Conservation (phyloP, 257 asterid species). For the Solanum virginianum region DNA sequence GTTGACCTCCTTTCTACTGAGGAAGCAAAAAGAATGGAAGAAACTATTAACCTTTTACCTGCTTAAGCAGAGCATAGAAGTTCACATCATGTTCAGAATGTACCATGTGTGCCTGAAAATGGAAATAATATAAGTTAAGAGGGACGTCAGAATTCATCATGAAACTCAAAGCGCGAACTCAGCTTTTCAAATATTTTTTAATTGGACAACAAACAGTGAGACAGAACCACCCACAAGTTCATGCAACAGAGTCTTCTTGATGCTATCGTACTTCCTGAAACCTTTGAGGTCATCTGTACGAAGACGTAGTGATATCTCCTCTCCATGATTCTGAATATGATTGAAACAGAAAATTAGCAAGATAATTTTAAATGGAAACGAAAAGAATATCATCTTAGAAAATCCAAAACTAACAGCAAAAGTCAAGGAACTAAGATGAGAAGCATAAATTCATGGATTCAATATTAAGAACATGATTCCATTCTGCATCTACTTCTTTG, state of each 20-base stretch:
- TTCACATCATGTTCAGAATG: slow-evolving; percentile 71
- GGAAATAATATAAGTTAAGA: background rate
- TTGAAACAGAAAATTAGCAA: slow-evolving; percentile 1
- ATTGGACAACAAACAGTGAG: background rate
- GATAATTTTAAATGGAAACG: slow-evolving; percentile 4
- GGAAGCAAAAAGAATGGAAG: background rate
- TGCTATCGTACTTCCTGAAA: slow-evolving; percentile 78
- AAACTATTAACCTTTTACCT: slow-evolving; percentile 28
- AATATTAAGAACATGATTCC: background rate
- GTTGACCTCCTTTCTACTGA: background rate
- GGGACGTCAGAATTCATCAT: background rate
- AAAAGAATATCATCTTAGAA: background rate
- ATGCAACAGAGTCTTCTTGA: slow-evolving; percentile 85
- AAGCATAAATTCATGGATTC: background rate
- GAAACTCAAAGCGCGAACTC: background rate
- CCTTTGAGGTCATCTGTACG: slow-evolving; percentile 95
- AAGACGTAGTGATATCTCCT: slow-evolving; percentile 89
- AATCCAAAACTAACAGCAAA: background rate
- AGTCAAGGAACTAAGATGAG: background rate
- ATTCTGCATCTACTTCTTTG: background rate
- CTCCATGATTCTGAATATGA: slow-evolving; percentile 68
- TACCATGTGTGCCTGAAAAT: slow-evolving; percentile 83
- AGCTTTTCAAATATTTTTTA: background rate
- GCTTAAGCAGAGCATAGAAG: slow-evolving; percentile 65
- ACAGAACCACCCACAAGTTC: slow-evolving; percentile 48